These are phyloP conservation scores for Apiospora pterosperma DNA, from an alignment of 2,329 filamentous ascomycete species.

Conservation along the genomic window DNA sequence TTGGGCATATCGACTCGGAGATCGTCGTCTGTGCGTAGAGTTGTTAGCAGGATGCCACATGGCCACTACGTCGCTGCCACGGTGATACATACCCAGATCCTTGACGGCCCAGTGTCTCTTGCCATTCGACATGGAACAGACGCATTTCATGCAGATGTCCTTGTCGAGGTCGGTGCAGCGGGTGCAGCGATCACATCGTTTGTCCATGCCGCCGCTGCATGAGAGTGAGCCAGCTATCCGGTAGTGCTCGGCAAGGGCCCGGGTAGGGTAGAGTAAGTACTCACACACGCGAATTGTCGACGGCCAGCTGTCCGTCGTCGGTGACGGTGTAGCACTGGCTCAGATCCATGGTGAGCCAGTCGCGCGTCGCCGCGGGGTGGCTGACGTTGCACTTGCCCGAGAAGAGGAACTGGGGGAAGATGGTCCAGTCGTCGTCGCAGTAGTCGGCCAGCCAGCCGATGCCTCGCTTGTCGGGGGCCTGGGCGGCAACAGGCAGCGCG, in stretches of 20 bases:
- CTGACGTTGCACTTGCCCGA: background rate
- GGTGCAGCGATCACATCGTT: background rate
- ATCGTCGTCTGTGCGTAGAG: background rate
- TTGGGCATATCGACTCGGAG: background rate
- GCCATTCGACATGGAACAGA: background rate
- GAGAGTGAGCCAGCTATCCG: background rate
- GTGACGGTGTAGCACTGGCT: background rate
- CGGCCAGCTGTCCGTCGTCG: background rate
- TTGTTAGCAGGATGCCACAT: background rate
- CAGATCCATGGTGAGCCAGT: background rate
- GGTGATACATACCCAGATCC: background rate
- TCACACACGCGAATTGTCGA: background rate
- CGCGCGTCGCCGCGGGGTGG: background rate
- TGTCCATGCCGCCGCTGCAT: background rate
- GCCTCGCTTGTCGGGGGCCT: background rate
- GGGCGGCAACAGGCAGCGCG: background rate
- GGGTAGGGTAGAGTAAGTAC: background rate
- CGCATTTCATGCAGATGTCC: background rate
- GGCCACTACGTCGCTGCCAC: background rate
- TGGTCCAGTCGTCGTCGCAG: conserved; percentile 5
- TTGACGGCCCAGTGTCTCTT: background rate
- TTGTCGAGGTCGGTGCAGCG: background rate
- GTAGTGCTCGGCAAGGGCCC: background rate
- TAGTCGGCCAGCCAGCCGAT: conserved; percentile 3
- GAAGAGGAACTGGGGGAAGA: background rate